Percentiles rank a stretch among this genome's conserved stretches.
phyloP scores from a whole-genome alignment of 257 asterid species.

The Petunia secreta region DNA sequence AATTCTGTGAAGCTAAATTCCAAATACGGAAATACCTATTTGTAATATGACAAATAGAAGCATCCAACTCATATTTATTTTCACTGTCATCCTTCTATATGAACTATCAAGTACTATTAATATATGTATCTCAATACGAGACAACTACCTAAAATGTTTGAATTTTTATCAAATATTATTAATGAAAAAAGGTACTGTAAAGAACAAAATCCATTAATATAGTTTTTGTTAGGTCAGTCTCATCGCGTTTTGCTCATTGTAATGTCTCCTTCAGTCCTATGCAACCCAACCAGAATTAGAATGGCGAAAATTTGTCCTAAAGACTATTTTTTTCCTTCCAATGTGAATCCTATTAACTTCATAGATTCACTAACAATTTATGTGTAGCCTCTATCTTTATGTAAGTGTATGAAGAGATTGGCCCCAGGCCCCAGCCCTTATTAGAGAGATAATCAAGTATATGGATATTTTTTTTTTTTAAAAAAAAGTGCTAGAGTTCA shows the following conservation, averaged over 20 bases:
- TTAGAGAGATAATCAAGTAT: too few species aligned
- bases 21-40: slow-evolving; percentile 11
- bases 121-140: background rate
- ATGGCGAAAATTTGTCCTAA: background rate
- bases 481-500: too few species aligned
- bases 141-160: slow-evolving; percentile 15
- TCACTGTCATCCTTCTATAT: background rate
- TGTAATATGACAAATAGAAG: slow-evolving; percentile 42
- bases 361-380: too few species aligned
- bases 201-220: slow-evolving; percentile 22
- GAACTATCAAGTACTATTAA: background rate
- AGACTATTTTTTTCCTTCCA: background rate
- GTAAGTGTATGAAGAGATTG: too few species aligned
- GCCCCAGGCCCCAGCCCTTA: too few species aligned
- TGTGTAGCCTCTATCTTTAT: too few species aligned
- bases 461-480: too few species aligned
- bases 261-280: slow-evolving; percentile 54
- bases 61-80: slow-evolving; percentile 39
- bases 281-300: slow-evolving; percentile 8
- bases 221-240: slow-evolving; percentile 47
- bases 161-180: background rate
- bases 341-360: too few species aligned
- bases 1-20: slow-evolving; percentile 24
- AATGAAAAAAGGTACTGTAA: background rate
- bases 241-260: slow-evolving; percentile 75